Conservation (phyloP, 176 grass and related monocot species). For the Secale cereale region DNA sequence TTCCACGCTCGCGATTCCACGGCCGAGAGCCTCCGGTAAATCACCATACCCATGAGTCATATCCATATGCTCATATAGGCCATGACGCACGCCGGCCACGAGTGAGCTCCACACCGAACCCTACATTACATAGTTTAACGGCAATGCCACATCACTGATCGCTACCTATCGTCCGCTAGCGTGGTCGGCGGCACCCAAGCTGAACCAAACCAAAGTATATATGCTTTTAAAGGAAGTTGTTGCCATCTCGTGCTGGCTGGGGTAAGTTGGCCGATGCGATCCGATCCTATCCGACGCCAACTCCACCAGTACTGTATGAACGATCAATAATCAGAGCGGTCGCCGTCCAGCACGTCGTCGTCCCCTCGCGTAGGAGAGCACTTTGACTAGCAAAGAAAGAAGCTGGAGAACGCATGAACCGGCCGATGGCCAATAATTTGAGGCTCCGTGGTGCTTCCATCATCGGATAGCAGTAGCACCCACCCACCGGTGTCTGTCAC, state of each 20-base stretch:
- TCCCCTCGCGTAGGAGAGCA: constrained; percentile 23
- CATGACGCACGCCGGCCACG: neutral
- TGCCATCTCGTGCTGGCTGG: neutral
- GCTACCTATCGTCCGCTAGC: neutral
- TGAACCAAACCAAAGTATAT: neutral
- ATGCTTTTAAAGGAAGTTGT: neutral
- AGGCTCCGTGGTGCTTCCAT: neutral
- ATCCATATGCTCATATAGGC: too few species aligned
- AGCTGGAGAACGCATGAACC: neutral
- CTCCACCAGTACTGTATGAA: neutral
- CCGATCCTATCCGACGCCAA: neutral
- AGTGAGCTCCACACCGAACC: neutral
- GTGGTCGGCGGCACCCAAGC: neutral
- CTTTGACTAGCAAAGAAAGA: constrained; percentile 8
- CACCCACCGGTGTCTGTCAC: constrained; percentile 2
- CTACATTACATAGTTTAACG: neutral
- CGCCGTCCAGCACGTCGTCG: neutral
- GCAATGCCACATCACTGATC: neutral
- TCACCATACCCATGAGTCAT: neutral
- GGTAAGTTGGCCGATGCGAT: neutral
- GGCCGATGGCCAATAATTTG: constrained; percentile 5
- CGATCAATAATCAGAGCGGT: neutral
- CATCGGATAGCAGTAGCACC: neutral
- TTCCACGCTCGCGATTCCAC: neutral
- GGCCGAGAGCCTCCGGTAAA: too few species aligned